phyloP scores from a whole-genome alignment of 2,329 filamentous ascomycete species.

The Diaporthe eres region DNA sequence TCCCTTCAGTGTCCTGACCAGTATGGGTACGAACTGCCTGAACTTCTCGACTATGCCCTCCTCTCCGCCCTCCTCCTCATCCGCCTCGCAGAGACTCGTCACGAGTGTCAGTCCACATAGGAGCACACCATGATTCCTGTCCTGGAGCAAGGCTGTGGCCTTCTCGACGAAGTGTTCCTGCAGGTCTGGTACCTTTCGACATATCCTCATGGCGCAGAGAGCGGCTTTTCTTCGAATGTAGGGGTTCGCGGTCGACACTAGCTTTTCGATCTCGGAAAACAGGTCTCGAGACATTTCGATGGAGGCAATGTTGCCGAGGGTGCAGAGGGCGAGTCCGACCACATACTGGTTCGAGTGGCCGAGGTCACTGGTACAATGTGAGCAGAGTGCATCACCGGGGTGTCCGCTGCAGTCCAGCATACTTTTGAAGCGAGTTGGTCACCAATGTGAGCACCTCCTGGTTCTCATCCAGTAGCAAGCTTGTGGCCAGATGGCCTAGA shows the following conservation, averaged over 20 bases:
- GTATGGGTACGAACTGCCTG: constrained; percentile 83
- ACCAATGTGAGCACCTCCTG: constrained; percentile 97
- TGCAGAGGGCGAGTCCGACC: constrained; percentile 95
- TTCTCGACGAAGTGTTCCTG: constrained; percentile 98
- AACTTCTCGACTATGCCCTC: constrained; percentile 93
- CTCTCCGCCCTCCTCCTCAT: constrained; percentile 92
- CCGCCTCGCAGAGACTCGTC: constrained; percentile 92
- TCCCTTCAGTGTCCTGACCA: constrained; percentile 93
- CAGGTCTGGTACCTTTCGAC: constrained; percentile 95
- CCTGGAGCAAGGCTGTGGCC: constrained; percentile 86
- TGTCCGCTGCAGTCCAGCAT: constrained; percentile 48
- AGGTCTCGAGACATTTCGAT: constrained; percentile 98
- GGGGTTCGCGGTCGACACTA: constrained; percentile 94
- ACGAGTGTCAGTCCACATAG: constrained; percentile 93
- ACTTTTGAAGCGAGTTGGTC: constrained; percentile 99
- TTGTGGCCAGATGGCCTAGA: constrained; percentile 94
- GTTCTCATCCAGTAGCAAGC: constrained; percentile 96
- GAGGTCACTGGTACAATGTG: constrained; percentile 77
- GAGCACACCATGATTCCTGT: constrained; percentile 95
- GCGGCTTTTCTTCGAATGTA: constrained; percentile 98
- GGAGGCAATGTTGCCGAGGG: constrained; percentile 96
- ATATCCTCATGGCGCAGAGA: constrained; percentile 99
- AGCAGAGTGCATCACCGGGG: constrained; percentile 46
- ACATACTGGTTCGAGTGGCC: constrained; percentile 99
- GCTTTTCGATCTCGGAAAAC: constrained; percentile 94